Percentiles rank a stretch among this genome's conserved stretches.
Conservation (phyloP, 176 grass and related monocot genomes). For the Poa pratensis region DNA sequence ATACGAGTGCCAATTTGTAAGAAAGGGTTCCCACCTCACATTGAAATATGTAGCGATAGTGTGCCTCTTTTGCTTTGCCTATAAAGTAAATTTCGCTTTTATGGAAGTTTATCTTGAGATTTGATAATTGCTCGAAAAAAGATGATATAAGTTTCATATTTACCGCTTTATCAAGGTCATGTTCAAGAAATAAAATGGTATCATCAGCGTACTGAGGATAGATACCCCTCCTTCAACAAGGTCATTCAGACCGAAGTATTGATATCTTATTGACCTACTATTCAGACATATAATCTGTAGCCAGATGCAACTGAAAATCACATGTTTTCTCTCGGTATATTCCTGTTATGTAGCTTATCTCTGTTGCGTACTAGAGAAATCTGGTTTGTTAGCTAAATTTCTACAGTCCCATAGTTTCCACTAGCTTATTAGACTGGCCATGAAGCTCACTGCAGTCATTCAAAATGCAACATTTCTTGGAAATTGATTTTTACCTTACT, state of each 20-base stretch:
- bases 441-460: not conserved
- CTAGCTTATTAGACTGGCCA: not conserved
- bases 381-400: not conserved
- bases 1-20: no score
- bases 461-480: not conserved
- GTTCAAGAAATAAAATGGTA: no score
- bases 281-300: not conserved
- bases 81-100: no score
- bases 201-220: no score
- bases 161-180: no score
- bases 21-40: no score
- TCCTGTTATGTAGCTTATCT: not conserved
- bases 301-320: not conserved
- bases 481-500: conserved; percentile 25
- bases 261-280: not conserved
- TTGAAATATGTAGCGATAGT: no score
- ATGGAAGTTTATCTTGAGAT: no score
- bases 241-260: not conserved
- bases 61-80: no score
- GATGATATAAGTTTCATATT: no score
- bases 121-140: no score
- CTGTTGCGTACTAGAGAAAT: not conserved
- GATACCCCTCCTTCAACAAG: no score
- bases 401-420: not conserved
- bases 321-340: not conserved